Conservation (phyloP, 169 alveolate species). For the Plasmodium coatneyi region DNA sequence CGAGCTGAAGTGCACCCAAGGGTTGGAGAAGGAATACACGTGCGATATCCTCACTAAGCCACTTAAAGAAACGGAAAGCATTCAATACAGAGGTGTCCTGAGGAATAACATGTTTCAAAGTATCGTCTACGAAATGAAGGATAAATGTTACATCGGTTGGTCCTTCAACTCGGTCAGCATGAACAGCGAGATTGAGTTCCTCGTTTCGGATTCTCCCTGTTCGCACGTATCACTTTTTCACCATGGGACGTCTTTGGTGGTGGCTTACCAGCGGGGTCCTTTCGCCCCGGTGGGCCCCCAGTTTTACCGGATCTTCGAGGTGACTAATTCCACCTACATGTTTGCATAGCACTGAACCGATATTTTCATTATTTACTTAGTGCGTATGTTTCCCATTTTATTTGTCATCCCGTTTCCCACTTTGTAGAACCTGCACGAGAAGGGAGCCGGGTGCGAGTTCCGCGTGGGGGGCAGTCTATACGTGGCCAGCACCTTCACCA, state of each 20-base stretch:
- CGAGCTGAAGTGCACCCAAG: conserved; percentile 12
- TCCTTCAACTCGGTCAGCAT: conserved; percentile 16
- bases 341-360: neutral
- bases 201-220: conserved; percentile 3
- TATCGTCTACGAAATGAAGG: neutral
- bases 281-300: neutral
- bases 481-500: conserved; percentile 18
- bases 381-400: no score
- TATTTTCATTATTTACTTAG: no score
- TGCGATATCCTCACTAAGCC: conserved; percentile 26
- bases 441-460: conserved; percentile 19
- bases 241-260: neutral
- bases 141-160: conserved; percentile 48
- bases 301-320: conserved; percentile 14
- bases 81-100: conserved; percentile 12
- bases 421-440: neutral
- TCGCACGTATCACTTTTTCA: conserved; percentile 7
- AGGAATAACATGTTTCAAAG: conserved; percentile 1
- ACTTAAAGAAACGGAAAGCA: conserved; percentile 5
- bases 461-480: conserved; percentile 42
- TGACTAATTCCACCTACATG: neutral
- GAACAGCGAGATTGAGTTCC: conserved; percentile 10
- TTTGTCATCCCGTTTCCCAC: neutral
- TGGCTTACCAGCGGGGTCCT: neutral
- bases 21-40: neutral